phyloP scores from a whole-genome alignment of 495 filamentous ascomycete species.

The Echria macrotheca region DNA sequence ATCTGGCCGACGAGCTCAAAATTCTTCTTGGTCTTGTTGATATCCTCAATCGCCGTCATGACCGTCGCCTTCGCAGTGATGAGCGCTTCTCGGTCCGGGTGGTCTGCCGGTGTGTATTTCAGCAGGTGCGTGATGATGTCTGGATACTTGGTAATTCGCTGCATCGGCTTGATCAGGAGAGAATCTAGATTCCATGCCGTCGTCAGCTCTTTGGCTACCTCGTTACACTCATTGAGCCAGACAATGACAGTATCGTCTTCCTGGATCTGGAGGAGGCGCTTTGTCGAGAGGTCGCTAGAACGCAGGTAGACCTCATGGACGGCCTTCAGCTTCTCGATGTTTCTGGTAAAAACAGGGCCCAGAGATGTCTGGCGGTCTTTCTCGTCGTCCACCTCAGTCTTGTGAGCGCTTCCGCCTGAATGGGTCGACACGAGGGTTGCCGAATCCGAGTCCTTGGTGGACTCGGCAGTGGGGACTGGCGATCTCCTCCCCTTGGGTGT shows the following conservation, averaged over 20 bases:
- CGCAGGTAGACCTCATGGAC: conserved; percentile 81
- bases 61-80: conserved; percentile 57
- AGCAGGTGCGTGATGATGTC: conserved; percentile 73
- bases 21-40: conserved; percentile 89
- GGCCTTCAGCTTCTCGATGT: conserved; percentile 73
- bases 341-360: conserved; percentile 68
- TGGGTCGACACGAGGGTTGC: conserved; percentile 26
- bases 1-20: conserved; percentile 86
- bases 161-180: conserved; percentile 89
- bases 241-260: conserved; percentile 69
- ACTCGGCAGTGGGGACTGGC: conserved; percentile 27
- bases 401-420: conserved; percentile 22
- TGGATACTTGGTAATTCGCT: conserved; percentile 87
- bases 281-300: conserved; percentile 78
- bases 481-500: conserved; percentile 43
- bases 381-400: conserved; percentile 36
- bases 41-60: conserved; percentile 68
- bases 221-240: conserved; percentile 88
- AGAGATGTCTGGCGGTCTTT: conserved; percentile 72
- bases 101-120: conserved; percentile 69
- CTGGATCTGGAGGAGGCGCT: conserved; percentile 68
- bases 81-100: conserved; percentile 72
- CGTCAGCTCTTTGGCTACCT: conserved; percentile 82
- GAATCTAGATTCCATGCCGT: conserved; percentile 91
- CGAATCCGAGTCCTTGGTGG: conserved; percentile 26